Percentiles rank a stretch among this genome's conserved stretches.
phyloP scores from a whole-genome alignment of 805 yeast genomes.

The Lipomyces starkeyi region DNA sequence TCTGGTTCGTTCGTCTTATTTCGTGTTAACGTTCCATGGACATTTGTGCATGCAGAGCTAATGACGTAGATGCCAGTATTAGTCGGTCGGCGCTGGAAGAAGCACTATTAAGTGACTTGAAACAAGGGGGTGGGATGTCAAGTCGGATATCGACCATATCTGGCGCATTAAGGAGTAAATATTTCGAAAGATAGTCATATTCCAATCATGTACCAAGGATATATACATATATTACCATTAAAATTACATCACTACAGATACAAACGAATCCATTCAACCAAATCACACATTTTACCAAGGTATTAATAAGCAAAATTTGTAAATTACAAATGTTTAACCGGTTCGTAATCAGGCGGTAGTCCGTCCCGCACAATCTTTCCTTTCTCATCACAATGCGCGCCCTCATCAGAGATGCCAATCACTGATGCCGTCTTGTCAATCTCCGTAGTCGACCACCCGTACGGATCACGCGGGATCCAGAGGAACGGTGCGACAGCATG shows the following conservation, averaged over 20 bases:
- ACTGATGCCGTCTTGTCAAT: constrained; percentile 61
- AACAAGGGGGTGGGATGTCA: constrained; percentile 22
- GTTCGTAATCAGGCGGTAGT: constrained; percentile 54
- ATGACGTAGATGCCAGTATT: constrained; percentile 40
- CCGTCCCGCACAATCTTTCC: constrained; percentile 57
- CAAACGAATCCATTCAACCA: not conserved
- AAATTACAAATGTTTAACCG: constrained; percentile 22
- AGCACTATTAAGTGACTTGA: constrained; percentile 42
- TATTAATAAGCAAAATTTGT: not conserved
- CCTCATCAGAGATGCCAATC: constrained; percentile 69
- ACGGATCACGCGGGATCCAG: constrained; percentile 91
- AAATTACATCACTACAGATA: not conserved
- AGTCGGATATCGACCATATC: constrained; percentile 31
- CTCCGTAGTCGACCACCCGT: constrained; percentile 73
- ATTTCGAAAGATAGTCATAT: constrained; percentile 23
- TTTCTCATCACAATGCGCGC: constrained; percentile 61
- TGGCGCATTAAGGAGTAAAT: constrained; percentile 20
- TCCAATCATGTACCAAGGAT: not conserved
- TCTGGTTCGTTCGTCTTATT: constrained; percentile 13
- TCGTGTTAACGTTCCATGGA: not conserved
- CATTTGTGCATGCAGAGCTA: not conserved
- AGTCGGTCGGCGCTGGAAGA: constrained; percentile 47
- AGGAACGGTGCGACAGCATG: constrained; percentile 71
- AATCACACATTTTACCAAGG: not conserved
- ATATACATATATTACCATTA: not conserved